Evolutionary conservation across 2,329 filamentous ascomycete species (phyloP), one percentile per base, ranked within the genome.

Genomic region (Tolypocladium amazonense): DNA sequence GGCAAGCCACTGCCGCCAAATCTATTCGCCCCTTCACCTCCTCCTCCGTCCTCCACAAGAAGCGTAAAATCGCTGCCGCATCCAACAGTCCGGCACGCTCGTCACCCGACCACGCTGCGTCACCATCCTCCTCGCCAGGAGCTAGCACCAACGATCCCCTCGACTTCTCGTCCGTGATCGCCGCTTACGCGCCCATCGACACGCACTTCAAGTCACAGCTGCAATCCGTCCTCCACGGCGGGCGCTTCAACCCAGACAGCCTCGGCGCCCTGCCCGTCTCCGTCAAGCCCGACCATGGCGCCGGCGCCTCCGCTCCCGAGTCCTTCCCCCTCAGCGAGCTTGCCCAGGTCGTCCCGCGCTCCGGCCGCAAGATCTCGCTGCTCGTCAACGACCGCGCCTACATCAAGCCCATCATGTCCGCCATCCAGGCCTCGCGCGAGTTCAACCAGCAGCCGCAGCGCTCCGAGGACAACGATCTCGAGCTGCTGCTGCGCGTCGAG

Each of bases 381-480:
- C 72, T 78, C 55, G 71, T 76, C 59, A 72, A 77, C 67, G 75
- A 77, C 58, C 70, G 70, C 57, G 69, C 64, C 9, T 79, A 77
- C 67, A 70, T 83, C 65, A 81, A 81, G 74, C 75, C 79, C 65
- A 78, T 84, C 72, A 78, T 82, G 76, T 78, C 75, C 66, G 81
- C 81, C 38, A 74, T 84, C 57, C 81, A 83, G 72, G 66, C 70
- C 37, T 78, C 75, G 66, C 67, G 70, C n/a, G 76, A 81, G 65
- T 84, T 81, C 72, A 84, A 84, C 75, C 81, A 84, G 76, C 81
- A 84, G 76, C 81, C 82, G 55, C 83, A 85, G 77, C 75, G 75
- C 25, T 77, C 76, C 68, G 75, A 79, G 54, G 82, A 85, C 69
- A 84, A 84, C 71, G 80, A 82, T 70, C 77, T 85, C 27, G 82